Evolutionary conservation across 2,329 filamentous ascomycete species (phyloP).

Genomic region (Pseudocercospora macadamiae): DNA sequence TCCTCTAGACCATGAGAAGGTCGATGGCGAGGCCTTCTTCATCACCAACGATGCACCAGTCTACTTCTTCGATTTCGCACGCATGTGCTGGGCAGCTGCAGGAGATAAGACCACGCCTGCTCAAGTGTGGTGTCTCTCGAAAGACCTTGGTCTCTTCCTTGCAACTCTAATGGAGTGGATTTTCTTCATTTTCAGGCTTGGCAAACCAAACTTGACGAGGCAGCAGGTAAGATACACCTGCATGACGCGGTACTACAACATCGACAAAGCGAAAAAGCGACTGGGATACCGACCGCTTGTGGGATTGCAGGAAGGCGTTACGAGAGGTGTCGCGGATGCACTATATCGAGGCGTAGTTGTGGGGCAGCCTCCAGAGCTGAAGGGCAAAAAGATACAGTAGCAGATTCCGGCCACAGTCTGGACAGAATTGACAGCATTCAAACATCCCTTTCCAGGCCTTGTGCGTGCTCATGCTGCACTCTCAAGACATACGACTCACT

Average conservation of each 20-base stretch:
- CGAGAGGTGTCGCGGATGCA: constrained; percentile 49
- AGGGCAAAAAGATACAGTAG: constrained; percentile 33
- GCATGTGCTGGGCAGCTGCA: constrained; percentile 50
- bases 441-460: too few relatives aligned
- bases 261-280: constrained; percentile 71
- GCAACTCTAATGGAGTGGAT: constrained; percentile 49
- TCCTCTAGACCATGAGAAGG: constrained; percentile 51
- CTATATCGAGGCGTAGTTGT: constrained; percentile 39
- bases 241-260: constrained; percentile 79
- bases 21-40: constrained; percentile 56
- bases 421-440: background rate
- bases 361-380: constrained; percentile 39
- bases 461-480: background rate
- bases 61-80: constrained; percentile 56
- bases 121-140: constrained; percentile 48
- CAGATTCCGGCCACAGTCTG: background rate
- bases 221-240: constrained; percentile 65
- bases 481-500: too few relatives aligned
- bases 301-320: constrained; percentile 64
- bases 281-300: constrained; percentile 72
- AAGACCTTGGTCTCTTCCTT: constrained; percentile 46
- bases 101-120: constrained; percentile 43
- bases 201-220: constrained; percentile 51
- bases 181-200: constrained; percentile 47
- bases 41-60: constrained; percentile 55